A percentile compares a stretch with the other conserved stretches of the same genome.
Evolutionary conservation across 768 basidiomycete genomes (phyloP).

Genomic region (Calocera viscosa): DNA sequence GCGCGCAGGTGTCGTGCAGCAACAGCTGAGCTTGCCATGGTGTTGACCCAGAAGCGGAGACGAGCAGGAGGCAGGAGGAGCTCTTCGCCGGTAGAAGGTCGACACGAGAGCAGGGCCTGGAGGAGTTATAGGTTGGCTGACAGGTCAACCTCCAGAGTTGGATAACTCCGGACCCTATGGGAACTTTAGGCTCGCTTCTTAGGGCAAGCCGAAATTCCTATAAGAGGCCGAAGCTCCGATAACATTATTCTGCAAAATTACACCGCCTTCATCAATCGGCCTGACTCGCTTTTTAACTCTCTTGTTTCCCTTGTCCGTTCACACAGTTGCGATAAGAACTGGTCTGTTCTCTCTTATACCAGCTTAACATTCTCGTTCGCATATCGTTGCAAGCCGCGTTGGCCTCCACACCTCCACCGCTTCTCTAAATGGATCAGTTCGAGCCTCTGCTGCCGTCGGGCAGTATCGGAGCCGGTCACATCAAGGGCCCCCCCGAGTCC

Average conservation of each 20-base stretch:
- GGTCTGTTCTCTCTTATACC: not conserved
- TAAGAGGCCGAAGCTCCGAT: conserved; percentile 3
- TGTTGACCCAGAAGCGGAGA: not conserved
- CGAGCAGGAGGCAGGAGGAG: not conserved
- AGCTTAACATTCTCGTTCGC: not conserved
- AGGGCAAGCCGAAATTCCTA: not conserved
- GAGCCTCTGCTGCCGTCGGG: not conserved
- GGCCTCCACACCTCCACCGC: conserved; percentile 4
- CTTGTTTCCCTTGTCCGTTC: not conserved
- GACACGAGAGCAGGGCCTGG: not conserved
- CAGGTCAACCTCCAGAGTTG: not conserved
- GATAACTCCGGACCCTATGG: not conserved
- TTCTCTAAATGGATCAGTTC: conserved; percentile 1
- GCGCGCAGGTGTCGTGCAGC: not conserved
- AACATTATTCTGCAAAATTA: not conserved
- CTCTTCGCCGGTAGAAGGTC: too few relatives aligned
- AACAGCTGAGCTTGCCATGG: not conserved
- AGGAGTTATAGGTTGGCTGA: not conserved
- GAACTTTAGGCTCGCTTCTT: not conserved
- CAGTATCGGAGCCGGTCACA: not conserved
- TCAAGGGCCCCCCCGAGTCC: not conserved
- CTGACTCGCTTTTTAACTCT: too few relatives aligned
- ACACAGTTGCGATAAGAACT: not conserved
- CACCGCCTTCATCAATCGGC: not conserved
- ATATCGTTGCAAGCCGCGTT: not conserved